Evolutionary conservation across 805 yeast species (phyloP), one percentile per base, ranked within the genome.

Genomic region (Candida schatavii): DNA sequence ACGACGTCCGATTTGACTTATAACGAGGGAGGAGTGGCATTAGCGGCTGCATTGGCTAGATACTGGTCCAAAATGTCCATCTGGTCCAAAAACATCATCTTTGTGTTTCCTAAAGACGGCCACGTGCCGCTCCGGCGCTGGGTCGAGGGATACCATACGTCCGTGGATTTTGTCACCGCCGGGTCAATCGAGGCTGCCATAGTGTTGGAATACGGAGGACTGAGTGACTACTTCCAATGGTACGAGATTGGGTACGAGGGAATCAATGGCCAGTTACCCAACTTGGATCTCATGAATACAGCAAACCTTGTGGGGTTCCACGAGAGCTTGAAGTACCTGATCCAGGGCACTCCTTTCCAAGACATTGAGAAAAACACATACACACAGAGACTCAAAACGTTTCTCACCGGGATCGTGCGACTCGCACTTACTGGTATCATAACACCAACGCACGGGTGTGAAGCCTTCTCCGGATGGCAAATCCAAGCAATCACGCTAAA

Each of bases 381-480:
- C 54, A 62, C 60, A 51, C 59, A 77, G 11, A 71, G 97, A 43
- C 66, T 85, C 28, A 67, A 67, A 21, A 77, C 84, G 0, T 56
- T 93, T 39, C 44, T 77, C 13, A 66, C 72, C 28, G 93, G 97
- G 0, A 76, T 93, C n/a, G 62, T 74, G 42, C 75, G 77, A 36
- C 77, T 87, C 55, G 78, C 90, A 3, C 55, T 80, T 4, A 75
- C 96, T 0, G 98, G 98, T 1, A 60, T 86, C 21, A 48, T 45
- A 5, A 70, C 66, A 39, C 71, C 76, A 0, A 73, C 81, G 31
- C 87, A 93, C n/a, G 75, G 75, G 3, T 81, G 89, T 51, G 97
- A 91, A 57, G 88, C 91, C 11, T 93, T 91, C 57, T 83, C 93
- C 40, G 97, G 98, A 3, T 93, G 96, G 95, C 84, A 95, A 58